These are phyloP conservation scores for Termitomyces bulborhizus DNA, from an alignment of 768 basidiomycete species.

Conservation along the genomic window DNA sequence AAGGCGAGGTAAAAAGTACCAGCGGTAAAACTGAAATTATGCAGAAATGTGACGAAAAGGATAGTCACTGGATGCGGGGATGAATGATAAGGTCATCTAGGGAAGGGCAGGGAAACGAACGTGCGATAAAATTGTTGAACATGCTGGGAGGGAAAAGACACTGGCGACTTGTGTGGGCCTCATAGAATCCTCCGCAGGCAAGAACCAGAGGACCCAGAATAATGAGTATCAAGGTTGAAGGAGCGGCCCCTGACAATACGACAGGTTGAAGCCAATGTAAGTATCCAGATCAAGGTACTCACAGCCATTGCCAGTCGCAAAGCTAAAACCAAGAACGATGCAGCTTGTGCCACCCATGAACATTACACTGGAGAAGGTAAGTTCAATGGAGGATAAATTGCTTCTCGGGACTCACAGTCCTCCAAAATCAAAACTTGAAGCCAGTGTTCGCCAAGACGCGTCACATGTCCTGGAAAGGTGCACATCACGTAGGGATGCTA, in stretches of 20 bases:
- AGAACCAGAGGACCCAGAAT: conserved; percentile 49
- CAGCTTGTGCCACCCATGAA: conserved; percentile 73
- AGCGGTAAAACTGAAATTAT: conserved; percentile 78
- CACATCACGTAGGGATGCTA: conserved; percentile 54
- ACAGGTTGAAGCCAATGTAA: conserved; percentile 9
- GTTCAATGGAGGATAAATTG: conserved; percentile 4
- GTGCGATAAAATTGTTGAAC: conserved; percentile 54
- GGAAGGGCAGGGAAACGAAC: conserved; percentile 29
- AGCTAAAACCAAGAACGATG: conserved; percentile 76
- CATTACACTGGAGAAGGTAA: conserved; percentile 40
- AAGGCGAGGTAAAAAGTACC: conserved; percentile 84
- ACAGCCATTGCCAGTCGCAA: conserved; percentile 67
- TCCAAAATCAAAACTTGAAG: conserved; percentile 63
- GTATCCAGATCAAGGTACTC: conserved; percentile 21
- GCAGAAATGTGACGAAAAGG: conserved; percentile 67
- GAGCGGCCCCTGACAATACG: conserved; percentile 48
- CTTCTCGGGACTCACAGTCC: conserved; percentile 54
- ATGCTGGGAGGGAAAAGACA: conserved; percentile 63
- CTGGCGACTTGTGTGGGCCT: conserved; percentile 59
- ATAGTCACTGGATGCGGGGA: conserved; percentile 43
- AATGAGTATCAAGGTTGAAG: conserved; percentile 57
- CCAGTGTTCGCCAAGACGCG: conserved; percentile 52
- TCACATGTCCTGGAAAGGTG: conserved; percentile 36
- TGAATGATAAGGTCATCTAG: conserved; percentile 11
- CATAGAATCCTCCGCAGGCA: conserved; percentile 58